Evolutionary conservation across 2,329 filamentous ascomycete species (phyloP), one percentile per base, ranked within the genome.

Genomic region (Epichloe gansuensis): DNA sequence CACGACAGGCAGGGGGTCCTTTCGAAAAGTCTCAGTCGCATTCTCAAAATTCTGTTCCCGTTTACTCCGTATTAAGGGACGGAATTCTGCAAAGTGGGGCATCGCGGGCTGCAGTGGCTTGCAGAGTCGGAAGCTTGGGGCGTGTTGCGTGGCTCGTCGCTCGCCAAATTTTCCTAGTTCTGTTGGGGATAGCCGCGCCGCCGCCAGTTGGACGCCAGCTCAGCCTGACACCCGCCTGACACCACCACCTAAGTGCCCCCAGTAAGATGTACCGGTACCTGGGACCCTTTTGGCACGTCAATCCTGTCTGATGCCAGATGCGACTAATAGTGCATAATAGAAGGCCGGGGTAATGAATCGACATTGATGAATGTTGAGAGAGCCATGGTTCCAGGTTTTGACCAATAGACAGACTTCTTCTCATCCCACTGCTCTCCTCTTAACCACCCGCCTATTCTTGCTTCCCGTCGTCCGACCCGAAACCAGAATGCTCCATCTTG

Each of bases 121-220:
- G 51, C 17, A 47, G 46, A 13, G 11, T 28, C 48, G n/a, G 23
- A 42, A 43, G 43, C 43, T 49, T 28, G 41, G 47, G 50, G 50
- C 35, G 52, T 50, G 54, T 53, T 55, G 50, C 37, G 52, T 50
- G 54, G 55, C 56, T 57, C 57, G 55, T 58, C 57, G 60, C 59
- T 37, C 42, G 43, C 44, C 49, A 50, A 41, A n/a, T 46, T 54
- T 59, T 61, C 70, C 68, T 67, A 66, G 67, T 68, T 69, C 65
- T 70, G 65, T 71, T 73, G 69, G 69, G 70, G 70, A 70, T 65
- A 46, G 52, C 46, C 45, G 46, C 49, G 25, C 35, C 56, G 25
- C 35, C 56, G 56, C 58, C 59, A 44, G 47, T 55, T 55, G 55
- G 37, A 41, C 35, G 17, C 31, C 28, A 38, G 31, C 42, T 25